Evolutionary conservation across 2,329 filamentous ascomycete genomes (phyloP).

Genomic region (Fusarium nisikadoi): DNA sequence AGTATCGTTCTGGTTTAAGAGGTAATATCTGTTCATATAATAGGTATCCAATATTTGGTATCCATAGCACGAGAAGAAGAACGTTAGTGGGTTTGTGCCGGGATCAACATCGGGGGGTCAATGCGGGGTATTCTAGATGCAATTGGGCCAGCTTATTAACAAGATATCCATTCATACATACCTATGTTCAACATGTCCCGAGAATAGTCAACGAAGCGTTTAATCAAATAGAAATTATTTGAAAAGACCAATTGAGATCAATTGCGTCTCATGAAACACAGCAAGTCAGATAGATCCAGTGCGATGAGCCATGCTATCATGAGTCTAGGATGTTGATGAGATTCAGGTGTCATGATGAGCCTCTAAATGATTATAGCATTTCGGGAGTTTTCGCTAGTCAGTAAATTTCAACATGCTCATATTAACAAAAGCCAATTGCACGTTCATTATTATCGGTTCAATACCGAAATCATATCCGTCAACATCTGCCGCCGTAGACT

Average conservation of each 20-base stretch:
- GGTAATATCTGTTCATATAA: background rate
- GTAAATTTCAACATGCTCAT: background rate
- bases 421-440: background rate
- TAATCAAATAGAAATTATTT: background rate
- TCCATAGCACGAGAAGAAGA: background rate
- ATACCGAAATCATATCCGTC: background rate
- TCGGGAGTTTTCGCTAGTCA: background rate
- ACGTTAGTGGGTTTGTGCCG: background rate
- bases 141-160: background rate
- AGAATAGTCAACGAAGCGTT: background rate
- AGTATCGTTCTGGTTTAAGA: background rate
- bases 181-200: background rate
- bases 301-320: constrained; percentile 2
- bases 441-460: background rate
- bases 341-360: constrained; percentile 12
- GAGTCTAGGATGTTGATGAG: constrained; percentile 2
- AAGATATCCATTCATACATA: background rate
- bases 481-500: constrained; percentile 36
- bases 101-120: background rate
- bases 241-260: background rate
- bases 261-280: background rate
- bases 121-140: background rate
- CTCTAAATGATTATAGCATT: background rate
- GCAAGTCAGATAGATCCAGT: background rate
- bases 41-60: background rate